These are phyloP conservation scores for Hagleromyces aurorensis DNA, from an alignment of 805 yeast species.

Conservation along the genomic window DNA sequence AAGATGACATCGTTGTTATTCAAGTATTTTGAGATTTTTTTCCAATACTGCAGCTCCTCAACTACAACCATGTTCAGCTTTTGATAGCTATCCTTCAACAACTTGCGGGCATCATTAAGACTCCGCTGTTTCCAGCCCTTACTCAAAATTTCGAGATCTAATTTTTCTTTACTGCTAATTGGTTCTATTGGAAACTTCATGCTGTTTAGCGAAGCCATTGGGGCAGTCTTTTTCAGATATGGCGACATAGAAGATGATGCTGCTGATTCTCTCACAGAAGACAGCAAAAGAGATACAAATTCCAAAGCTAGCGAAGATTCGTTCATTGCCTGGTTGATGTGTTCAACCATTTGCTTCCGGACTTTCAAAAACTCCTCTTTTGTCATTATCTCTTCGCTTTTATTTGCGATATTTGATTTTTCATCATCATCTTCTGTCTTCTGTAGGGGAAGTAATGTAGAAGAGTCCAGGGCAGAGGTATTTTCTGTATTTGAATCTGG, in stretches of 20 bases:
- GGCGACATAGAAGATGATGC: slow-evolving; percentile 87
- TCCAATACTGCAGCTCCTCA: slow-evolving; percentile 55
- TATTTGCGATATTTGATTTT: slow-evolving; percentile 9
- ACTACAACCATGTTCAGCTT: slow-evolving; percentile 46
- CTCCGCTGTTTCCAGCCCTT: slow-evolving; percentile 82
- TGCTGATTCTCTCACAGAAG: slow-evolving; percentile 76
- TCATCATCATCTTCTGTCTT: slow-evolving; percentile 8
- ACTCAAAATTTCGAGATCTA: slow-evolving; percentile 25
- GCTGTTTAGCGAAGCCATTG: slow-evolving; percentile 62
- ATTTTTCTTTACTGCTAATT: slow-evolving; percentile 16
- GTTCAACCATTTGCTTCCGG: slow-evolving; percentile 45
- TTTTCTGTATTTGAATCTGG: too few relatives aligned
- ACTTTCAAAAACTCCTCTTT: slow-evolving; percentile 39
- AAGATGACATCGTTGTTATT: slow-evolving; percentile 36
- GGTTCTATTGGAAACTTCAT: slow-evolving; percentile 28
- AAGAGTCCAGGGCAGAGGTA: too few relatives aligned
- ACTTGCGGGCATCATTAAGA: slow-evolving; percentile 44
- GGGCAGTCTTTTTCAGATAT: slow-evolving; percentile 62
- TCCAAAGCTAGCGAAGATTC: slow-evolving; percentile 86
- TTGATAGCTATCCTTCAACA: slow-evolving; percentile 43
- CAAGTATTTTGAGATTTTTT: slow-evolving; percentile 33
- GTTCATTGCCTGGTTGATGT: slow-evolving; percentile 63
- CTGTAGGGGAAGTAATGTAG: background rate
- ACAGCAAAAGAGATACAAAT: slow-evolving; percentile 73
- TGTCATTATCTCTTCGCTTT: slow-evolving; percentile 16